Conservation (phyloP, 176 grass and related monocot species). For the Pharus latifolius region DNA sequence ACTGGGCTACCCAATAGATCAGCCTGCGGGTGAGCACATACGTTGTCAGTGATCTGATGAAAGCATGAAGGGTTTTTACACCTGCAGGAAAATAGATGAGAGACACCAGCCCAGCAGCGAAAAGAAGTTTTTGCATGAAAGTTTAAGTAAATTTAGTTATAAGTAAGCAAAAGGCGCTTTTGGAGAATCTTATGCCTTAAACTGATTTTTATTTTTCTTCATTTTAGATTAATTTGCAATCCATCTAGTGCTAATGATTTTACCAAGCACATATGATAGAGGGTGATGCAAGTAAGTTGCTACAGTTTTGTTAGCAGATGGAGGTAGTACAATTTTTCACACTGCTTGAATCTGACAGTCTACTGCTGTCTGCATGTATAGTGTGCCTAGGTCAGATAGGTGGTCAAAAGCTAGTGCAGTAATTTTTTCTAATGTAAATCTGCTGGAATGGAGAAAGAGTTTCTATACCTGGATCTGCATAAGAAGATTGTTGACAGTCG, state of each 20-base stretch:
- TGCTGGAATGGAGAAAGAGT: neutral
- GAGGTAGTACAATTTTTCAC: neutral
- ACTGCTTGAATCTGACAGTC: neutral
- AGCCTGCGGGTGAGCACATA: slow-evolving; percentile 24
- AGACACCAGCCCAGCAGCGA: neutral
- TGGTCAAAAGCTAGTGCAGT: too few relatives aligned
- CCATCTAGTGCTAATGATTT: neutral
- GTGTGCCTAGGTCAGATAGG: neutral
- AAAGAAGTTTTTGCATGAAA: neutral
- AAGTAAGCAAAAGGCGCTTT: neutral
- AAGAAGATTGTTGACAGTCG: slow-evolving; percentile 78
- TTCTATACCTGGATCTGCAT: slow-evolving; percentile 84
- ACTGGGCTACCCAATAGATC: slow-evolving; percentile 72
- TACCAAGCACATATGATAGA: neutral
- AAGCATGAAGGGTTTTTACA: neutral
- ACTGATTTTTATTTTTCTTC: neutral
- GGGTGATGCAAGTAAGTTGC: neutral
- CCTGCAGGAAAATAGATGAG: neutral
- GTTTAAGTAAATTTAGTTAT: neutral
- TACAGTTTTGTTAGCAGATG: neutral
- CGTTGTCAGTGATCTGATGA: neutral
- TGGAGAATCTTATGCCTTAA: neutral
- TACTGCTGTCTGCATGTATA: neutral
- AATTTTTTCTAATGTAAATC: neutral
- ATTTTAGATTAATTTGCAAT: neutral